Evolutionary conservation across 768 basidiomycete species (phyloP), one percentile per base, ranked within the genome.

Genomic region (Exsudoporus frostii): DNA sequence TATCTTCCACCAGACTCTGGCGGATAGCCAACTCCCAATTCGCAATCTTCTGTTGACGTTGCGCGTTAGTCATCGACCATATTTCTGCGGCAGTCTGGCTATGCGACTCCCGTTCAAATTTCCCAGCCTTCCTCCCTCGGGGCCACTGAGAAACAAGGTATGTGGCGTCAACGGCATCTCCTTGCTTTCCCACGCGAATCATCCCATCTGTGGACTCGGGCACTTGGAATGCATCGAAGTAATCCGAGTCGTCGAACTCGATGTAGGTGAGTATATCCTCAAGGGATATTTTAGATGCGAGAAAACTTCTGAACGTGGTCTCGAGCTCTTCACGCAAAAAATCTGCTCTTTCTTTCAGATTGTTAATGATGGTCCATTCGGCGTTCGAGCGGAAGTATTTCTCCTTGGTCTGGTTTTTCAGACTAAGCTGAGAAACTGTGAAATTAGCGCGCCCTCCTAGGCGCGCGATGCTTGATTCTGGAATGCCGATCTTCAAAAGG

Each of bases 401-500:
- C 45, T 41, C 61, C 55, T 8, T 60, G 15, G 54, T 36, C 51
- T 82, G 80, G 0, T 73, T 74, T 8, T 67, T 68, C 3, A 87
- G 62, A 5, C 73, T 60, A 24, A 87, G 66, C 0, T 70, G 65
- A 37, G 76, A 76, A 0, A 83, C 83, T 0, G 71, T 58, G 0
- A 69, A 0, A 4, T 81, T 82, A 0, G 76, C 74, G 56, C 85
- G 85, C 2, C 85, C 77, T 8, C 75, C 75, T 0, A 88, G 68
- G 0, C 86, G 78, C 15, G 81, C 78, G 51, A 88, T 78, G 29
- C 58, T 71, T 1, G 41, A 5, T 0, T 50, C 45, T 0, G 84
- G 80, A 7, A 88, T 84, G 1, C 82, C 84, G 32, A 83, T 81
- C 40, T 80, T 74, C 4, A 88, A 61, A 1, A 88, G 73, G 52